Evolutionary conservation across 208 protist species (phyloP).

Genomic region (Leptomonas pyrrhocoris): DNA sequence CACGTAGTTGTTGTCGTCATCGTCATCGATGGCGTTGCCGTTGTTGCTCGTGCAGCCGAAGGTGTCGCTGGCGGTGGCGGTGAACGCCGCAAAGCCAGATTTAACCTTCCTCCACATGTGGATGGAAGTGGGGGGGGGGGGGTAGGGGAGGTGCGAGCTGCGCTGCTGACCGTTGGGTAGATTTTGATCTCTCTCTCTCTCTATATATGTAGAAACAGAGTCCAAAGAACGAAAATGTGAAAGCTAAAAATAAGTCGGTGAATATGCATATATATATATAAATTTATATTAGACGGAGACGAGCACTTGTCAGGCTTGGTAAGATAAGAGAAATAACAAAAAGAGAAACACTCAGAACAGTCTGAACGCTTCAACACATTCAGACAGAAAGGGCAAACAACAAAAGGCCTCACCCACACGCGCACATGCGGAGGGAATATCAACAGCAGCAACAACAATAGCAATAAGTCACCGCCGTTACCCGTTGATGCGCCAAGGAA

Average conservation of each 20-base stretch:
- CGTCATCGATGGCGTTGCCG: conserved; percentile 25
- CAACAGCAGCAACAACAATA: too few species aligned
- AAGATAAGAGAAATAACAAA: background rate
- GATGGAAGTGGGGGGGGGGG: conserved; percentile 3
- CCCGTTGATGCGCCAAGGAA: background rate
- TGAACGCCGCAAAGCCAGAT: conserved; percentile 5
- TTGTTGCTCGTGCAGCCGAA: conserved; percentile 17
- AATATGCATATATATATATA: background rate
- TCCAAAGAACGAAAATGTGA: too few species aligned
- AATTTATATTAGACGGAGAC: background rate
- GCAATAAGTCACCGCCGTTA: too few species aligned
- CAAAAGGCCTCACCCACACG: too few species aligned
- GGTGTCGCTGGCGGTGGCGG: conserved; percentile 8
- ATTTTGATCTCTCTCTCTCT: background rate
- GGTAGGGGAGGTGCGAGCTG: background rate
- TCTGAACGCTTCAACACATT: too few species aligned
- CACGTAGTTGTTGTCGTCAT: conserved; percentile 24
- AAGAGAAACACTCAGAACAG: background rate
- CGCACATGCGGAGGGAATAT: too few species aligned
- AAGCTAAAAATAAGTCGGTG: too few species aligned
- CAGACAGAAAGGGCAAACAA: too few species aligned
- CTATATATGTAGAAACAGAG: too few species aligned
- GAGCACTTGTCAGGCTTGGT: background rate
- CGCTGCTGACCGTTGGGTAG: too few species aligned
- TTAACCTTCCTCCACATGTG: conserved; percentile 2